Base-by-base conservation (phyloP, 1,284 basidiomycete species). In the Cutaneotrichosporon cyanovorans region DNA sequence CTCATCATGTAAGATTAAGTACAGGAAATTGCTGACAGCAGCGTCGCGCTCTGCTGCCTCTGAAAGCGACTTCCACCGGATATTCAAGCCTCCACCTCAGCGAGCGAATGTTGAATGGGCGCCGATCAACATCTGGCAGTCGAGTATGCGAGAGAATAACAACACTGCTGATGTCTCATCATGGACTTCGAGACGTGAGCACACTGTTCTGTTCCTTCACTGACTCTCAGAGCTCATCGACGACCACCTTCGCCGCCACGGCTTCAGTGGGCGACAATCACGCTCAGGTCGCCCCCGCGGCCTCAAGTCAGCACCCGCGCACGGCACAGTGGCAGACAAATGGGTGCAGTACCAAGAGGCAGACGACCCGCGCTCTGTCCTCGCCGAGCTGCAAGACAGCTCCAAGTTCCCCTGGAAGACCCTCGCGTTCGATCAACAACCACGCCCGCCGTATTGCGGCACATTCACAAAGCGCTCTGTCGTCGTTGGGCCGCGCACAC, bases 401-500 rank as follows among this genome's bases (percentile, higher is more conserved):
- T 31, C 40, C 11, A 58, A 55, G 40, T 72, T 63, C 46, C 69
- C 69, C 2, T 64, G 65, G 61, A 72, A 72, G 56, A 62, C 60
- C 4, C 47, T 72, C 9, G 62, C 65, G 2, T 72, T 72, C 46
- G 64, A 67, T 38, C 62, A 68, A 37, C 67, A 72, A 48, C 46
- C 55, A 10, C 56, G 70, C 35, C 70, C 70, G 8, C 69, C 70
- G 2, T 72, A 72, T 46, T 53, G 51, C 25, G 70, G 67, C 1
- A 72, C 69, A 0, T 72, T 66, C 46, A 68, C 66, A 4, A 70
- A 69, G 37, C 55, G 58, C 14, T 71, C 69, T 0, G 48, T 65
- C 3, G 60, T 63, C 1, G 69, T 72, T 16, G 70, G 70, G 20
- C 66, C 70, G 10, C 59, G 70, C 9, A 69, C 68, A 4, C 69